Evolutionary conservation across 164 flowering plant species (phyloP).

Genomic region (Macadamia tetraphylla): DNA sequence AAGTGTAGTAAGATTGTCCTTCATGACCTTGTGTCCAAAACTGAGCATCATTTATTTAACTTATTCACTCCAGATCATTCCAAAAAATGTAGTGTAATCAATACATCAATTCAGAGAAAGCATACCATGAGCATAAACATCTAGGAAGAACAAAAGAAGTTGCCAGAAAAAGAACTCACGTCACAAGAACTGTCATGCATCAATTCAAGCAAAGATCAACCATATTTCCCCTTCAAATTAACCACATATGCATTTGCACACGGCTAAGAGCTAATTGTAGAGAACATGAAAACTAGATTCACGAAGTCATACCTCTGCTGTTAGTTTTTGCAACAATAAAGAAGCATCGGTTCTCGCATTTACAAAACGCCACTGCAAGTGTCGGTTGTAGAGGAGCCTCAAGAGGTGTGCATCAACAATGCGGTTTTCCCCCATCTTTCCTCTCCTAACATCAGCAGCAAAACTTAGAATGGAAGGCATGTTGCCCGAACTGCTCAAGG

Average conservation of each 20-base stretch:
- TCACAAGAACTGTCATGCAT: no score
- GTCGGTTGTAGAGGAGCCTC: conserved; percentile 68
- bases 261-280: not conserved
- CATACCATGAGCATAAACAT: no score
- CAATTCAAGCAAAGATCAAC: no score
- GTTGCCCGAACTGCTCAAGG: conserved; percentile 25
- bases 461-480: conserved; percentile 65
- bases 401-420: conserved; percentile 66
- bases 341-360: conserved; percentile 73
- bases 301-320: conserved; percentile 50
- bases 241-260: not conserved
- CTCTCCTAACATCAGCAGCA: conserved; percentile 61
- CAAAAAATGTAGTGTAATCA: no score
- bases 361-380: conserved; percentile 79
- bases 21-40: no score
- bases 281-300: not conserved
- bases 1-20: no score
- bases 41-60: no score
- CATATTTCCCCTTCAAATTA: not conserved
- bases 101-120: no score
- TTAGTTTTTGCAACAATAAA: conserved; percentile 44
- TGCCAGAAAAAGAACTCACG: no score
- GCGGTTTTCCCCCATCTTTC: conserved; percentile 68
- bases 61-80: no score
- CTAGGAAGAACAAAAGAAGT: no score